Evolutionary conservation across 169 alveolate genomes (phyloP).

Genomic region (Theileria orientalis): DNA sequence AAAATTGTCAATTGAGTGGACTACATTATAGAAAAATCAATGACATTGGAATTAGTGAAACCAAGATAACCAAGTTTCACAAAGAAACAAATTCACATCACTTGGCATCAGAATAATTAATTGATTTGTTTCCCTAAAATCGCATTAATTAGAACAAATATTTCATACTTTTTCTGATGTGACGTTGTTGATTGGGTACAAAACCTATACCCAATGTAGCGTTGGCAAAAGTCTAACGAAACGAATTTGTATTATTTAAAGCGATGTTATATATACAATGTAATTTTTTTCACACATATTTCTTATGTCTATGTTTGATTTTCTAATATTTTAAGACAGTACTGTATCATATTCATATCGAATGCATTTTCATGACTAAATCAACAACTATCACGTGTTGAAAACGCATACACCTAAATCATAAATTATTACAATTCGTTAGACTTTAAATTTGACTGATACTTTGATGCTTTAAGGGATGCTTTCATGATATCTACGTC

Average conservation of each 20-base stretch:
- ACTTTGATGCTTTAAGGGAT: too few relatives aligned
- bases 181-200: conserved; percentile 20
- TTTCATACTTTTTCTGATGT: background rate
- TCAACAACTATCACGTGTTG: too few relatives aligned
- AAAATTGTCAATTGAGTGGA: background rate
- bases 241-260: background rate
- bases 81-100: too few relatives aligned
- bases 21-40: background rate
- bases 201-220: background rate
- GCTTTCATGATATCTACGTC: background rate
- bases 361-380: background rate
- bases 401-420: too few relatives aligned
- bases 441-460: too few relatives aligned
- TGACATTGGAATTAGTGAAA: too few relatives aligned
- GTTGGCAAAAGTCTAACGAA: background rate
- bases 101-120: too few relatives aligned
- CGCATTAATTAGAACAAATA: background rate
- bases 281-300: background rate
- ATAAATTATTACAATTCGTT: too few relatives aligned
- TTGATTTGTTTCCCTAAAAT: background rate
- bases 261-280: background rate
- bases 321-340: background rate
- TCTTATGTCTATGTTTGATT: background rate
- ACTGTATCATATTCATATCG: conserved; percentile 1
- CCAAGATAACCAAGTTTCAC: too few relatives aligned